Conservation (phyloP, 345 rosid species). For the Hibiscus trionum region DNA sequence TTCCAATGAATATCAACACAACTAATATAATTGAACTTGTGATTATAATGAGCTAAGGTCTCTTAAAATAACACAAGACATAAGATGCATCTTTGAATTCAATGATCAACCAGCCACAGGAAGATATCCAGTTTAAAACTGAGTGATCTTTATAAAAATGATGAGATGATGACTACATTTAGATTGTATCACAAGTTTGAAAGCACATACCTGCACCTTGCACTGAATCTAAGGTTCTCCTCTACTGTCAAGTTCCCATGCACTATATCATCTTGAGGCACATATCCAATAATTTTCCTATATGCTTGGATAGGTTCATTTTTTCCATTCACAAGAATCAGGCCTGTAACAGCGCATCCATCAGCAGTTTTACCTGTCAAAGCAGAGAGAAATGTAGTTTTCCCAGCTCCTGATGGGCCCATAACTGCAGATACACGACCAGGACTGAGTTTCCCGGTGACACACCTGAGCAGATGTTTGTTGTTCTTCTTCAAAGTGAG, state of each 20-base stretch:
- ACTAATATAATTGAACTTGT: too few relatives aligned
- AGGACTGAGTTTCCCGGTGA: slow-evolving; percentile 75
- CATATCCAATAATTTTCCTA: slow-evolving; percentile 79
- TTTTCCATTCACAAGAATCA: slow-evolving; percentile 66
- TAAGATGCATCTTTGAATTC: neutral
- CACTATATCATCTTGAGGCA: slow-evolving; percentile 91
- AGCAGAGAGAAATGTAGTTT: slow-evolving; percentile 86
- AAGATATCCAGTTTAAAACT: neutral
- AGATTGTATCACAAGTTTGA: neutral
- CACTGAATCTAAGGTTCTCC: slow-evolving; percentile 85
- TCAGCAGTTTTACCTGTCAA: slow-evolving; percentile 61
- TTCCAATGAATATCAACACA: neutral
- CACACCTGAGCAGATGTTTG: slow-evolving; percentile 68
- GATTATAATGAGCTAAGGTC: neutral
- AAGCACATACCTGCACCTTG: slow-evolving; percentile 65
- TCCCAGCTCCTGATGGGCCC: slow-evolving; percentile 98
- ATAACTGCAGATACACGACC: slow-evolving; percentile 98
- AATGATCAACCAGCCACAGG: neutral
- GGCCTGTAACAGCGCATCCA: slow-evolving; percentile 59
- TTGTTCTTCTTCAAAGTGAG: slow-evolving; percentile 70
- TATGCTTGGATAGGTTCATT: slow-evolving; percentile 64
- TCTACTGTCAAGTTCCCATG: slow-evolving; percentile 93
- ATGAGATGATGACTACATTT: neutral
- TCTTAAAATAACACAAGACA: neutral
- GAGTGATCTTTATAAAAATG: neutral